Evolutionary conservation across 2,329 filamentous ascomycete species (phyloP).

Genomic region (Fusarium sp.): DNA sequence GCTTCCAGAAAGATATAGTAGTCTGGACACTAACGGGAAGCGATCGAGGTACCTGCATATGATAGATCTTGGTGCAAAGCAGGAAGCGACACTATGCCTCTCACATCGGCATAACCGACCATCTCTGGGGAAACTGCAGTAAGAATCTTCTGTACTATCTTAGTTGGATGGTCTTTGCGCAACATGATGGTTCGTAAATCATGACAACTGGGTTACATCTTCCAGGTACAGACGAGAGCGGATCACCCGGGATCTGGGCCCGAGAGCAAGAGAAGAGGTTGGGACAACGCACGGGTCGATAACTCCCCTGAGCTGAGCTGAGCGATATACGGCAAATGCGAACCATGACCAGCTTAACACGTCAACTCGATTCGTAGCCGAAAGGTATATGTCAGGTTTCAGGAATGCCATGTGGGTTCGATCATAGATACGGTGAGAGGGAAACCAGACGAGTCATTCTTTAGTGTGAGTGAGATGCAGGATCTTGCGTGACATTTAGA

Average conservation of each 20-base stretch:
- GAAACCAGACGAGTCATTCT: slow-evolving; percentile 6
- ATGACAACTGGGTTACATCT: slow-evolving; percentile 5
- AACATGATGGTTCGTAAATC: slow-evolving; percentile 2
- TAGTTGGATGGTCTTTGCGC: not conserved
- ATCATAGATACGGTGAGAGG: slow-evolving; percentile 24
- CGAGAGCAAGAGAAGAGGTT: slow-evolving; percentile 5
- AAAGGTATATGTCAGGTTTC: slow-evolving; percentile 3
- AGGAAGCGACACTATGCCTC: not conserved
- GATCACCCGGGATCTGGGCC: slow-evolving; percentile 22
- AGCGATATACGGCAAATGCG: slow-evolving; percentile 4
- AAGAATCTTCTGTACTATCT: not conserved
- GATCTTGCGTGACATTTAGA: not conserved
- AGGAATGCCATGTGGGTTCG: slow-evolving; percentile 17
- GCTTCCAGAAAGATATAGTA: not conserved
- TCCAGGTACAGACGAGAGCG: slow-evolving; percentile 16
- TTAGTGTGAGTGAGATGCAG: not conserved
- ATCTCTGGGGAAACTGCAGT: not conserved
- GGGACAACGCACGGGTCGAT: slow-evolving; percentile 16
- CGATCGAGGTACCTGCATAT: slow-evolving; percentile 6
- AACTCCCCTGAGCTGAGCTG: not conserved
- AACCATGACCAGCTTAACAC: slow-evolving; percentile 1
- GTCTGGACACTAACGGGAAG: not conserved
- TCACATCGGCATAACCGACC: not conserved
- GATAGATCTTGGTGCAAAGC: not conserved
- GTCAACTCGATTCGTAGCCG: slow-evolving; percentile 13